Percentiles rank a stretch among this genome's conserved stretches.
Evolutionary conservation across 2,329 filamentous ascomycete genomes (phyloP).

Genomic region (Microcera coccophila): DNA sequence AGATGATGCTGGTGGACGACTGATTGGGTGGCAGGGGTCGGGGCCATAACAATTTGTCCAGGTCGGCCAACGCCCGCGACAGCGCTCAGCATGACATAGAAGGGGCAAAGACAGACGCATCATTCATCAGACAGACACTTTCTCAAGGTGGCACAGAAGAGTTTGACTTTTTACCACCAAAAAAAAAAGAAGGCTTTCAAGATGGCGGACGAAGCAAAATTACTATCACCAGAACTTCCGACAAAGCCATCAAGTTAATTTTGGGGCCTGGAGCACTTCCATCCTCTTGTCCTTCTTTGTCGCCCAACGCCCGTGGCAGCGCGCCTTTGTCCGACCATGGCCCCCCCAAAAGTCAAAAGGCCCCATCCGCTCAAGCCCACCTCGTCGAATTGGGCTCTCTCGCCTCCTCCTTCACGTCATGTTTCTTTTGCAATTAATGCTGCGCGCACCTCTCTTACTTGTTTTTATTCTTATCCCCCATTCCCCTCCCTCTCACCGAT

Average conservation of each 20-base stretch:
- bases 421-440: not conserved
- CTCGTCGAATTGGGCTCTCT: too few relatives aligned
- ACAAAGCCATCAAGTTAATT: constrained; percentile 21
- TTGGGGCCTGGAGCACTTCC: constrained; percentile 9
- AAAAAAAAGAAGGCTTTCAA: constrained; percentile 12
- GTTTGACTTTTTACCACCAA: constrained; percentile 12
- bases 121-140: not conserved
- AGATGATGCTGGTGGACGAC: not conserved
- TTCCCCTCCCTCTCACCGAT: too few relatives aligned
- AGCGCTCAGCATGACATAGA: constrained; percentile 18
- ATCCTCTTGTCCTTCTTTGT: constrained; percentile 17
- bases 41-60: constrained; percentile 11
- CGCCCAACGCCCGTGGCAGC: constrained; percentile 8
- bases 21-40: not conserved
- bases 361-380: constrained; percentile 7
- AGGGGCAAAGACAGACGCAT: constrained; percentile 14
- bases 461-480: too few relatives aligned
- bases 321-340: constrained; percentile 23
- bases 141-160: constrained; percentile 7
- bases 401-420: constrained; percentile 9
- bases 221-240: constrained; percentile 13
- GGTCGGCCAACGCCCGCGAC: constrained; percentile 8
- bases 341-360: not conserved
- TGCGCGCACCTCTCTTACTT: too few relatives aligned
- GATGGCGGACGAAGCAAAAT: constrained; percentile 14